Evolutionary conservation across 768 basidiomycete genomes (phyloP).

Genomic region (Coprinellus aureogranulatus): DNA sequence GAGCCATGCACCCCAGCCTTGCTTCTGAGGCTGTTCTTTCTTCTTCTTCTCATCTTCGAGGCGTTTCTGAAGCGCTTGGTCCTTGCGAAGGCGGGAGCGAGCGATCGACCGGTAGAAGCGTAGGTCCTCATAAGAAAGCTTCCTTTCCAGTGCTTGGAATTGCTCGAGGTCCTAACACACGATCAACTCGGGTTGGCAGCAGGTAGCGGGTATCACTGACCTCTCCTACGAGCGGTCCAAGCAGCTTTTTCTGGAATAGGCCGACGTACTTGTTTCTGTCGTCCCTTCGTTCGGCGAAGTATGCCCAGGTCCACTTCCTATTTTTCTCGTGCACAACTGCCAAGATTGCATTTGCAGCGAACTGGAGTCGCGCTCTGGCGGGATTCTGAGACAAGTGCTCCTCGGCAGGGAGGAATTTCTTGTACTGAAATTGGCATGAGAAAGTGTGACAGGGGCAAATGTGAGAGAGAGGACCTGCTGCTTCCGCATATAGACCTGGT

Average conservation of each 20-base stretch:
- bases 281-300: slow-evolving; percentile 84
- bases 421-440: slow-evolving; percentile 56
- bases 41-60: slow-evolving; percentile 65
- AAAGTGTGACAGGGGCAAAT: neutral
- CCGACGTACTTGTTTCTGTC: slow-evolving; percentile 82
- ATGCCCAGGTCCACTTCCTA: slow-evolving; percentile 87
- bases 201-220: slow-evolving; percentile 42
- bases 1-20: slow-evolving; percentile 73
- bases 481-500: slow-evolving; percentile 88
- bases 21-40: slow-evolving; percentile 46
- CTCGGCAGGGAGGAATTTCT: slow-evolving; percentile 71
- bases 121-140: slow-evolving; percentile 90
- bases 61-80: slow-evolving; percentile 65
- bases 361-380: slow-evolving; percentile 68
- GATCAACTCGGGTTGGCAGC: neutral
- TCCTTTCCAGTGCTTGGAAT: slow-evolving; percentile 68
- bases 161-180: slow-evolving; percentile 34
- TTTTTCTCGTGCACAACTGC: slow-evolving; percentile 80
- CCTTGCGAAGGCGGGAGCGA: slow-evolving; percentile 82
- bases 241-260: slow-evolving; percentile 75
- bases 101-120: slow-evolving; percentile 97
- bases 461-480: slow-evolving; percentile 53
- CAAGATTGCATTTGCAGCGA: slow-evolving; percentile 77
- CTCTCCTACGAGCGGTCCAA: slow-evolving; percentile 47
- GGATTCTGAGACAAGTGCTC: slow-evolving; percentile 57